Base-by-base conservation (phyloP, 495 filamentous ascomycete genomes). In the Xylaria venustula region DNA sequence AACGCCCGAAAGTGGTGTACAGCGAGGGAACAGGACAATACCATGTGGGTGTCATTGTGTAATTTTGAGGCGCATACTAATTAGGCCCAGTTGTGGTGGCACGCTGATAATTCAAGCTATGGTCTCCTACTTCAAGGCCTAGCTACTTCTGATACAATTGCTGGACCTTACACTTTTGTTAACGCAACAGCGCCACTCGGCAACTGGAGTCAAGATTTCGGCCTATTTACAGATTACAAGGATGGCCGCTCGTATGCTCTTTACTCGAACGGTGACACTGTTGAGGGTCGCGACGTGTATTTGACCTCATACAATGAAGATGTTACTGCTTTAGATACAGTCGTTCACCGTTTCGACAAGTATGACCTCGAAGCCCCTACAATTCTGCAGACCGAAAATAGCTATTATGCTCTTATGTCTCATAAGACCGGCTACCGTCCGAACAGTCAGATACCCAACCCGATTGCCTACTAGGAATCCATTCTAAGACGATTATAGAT, bases 171-270 rank as follows among this genome's bases (percentile, higher is more conserved):
- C 50, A 66, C 26, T 1, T 79, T 77, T 28, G 67, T 74, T 11
- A 66, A 63, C 45, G 77, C 77, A 12, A 74, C 73, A 2, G 63
- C 75, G 26, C 77, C 77, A 11, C 65, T 78, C 1, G 77, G 77
- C 0, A 80, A 80, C 61, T 80, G 75, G 76, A 77, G 73, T 1
- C 77, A 80, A 42, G 77, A 80, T 47, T 79, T 80, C 54, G 76
- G 77, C 26, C 57, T 79, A 30, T 79, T 80, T 48, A 73, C 73
- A 11, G 77, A 80, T 47, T 76, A 73, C 63, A 78, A 76, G 54
- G 72, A 76, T 47, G 74, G 73, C 19, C 64, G 69, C 23, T 70
- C 71, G 0, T 80, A 80, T 51, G 70, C 75, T 2, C 64, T 80
- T 0, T 78, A 78, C 60, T 77, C 75, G 20, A 80, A 80, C 40